These are phyloP conservation scores for Curvularia eragrostidis DNA, from an alignment of 2,329 filamentous ascomycete genomes.

Conservation along the genomic window DNA sequence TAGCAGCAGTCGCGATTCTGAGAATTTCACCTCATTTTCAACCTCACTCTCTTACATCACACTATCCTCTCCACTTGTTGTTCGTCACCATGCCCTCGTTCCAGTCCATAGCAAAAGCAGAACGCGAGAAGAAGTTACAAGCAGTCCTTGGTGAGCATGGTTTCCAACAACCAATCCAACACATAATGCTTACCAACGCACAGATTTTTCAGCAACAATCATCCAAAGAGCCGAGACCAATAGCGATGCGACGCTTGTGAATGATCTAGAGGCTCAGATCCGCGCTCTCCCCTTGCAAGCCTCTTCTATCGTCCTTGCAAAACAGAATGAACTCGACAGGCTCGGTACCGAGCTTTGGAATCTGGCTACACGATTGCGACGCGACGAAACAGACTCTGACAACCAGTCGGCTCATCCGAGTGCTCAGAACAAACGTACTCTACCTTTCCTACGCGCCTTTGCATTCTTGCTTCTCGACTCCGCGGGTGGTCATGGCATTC, in stretches of 20 bases:
- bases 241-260: constrained; percentile 30
- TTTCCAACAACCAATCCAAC: neutral
- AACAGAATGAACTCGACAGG: constrained; percentile 60
- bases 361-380: constrained; percentile 61
- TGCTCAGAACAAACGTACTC: constrained; percentile 23
- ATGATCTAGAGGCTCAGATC: constrained; percentile 53
- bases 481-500: constrained; percentile 29
- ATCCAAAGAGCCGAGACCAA: constrained; percentile 28
- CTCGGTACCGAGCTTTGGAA: constrained; percentile 71
- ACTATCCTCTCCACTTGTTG: neutral
- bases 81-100: constrained; percentile 33
- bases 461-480: constrained; percentile 72
- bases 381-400: constrained; percentile 20
- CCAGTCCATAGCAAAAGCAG: constrained; percentile 29
- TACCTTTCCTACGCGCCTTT: constrained; percentile 58
- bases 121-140: constrained; percentile 49
- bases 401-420: constrained; percentile 45
- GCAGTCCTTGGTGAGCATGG: constrained; percentile 37
- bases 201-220: constrained; percentile 46
- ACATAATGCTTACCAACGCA: constrained; percentile 16
- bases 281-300: constrained; percentile 46
- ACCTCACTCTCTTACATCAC: neutral
- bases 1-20: constrained; percentile 2
- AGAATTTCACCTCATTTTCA: neutral
- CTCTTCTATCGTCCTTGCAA: constrained; percentile 38